These are phyloP conservation scores for Cenchrus purpureus DNA, from an alignment of 176 grass and related monocot genomes.

Conservation along the genomic window DNA sequence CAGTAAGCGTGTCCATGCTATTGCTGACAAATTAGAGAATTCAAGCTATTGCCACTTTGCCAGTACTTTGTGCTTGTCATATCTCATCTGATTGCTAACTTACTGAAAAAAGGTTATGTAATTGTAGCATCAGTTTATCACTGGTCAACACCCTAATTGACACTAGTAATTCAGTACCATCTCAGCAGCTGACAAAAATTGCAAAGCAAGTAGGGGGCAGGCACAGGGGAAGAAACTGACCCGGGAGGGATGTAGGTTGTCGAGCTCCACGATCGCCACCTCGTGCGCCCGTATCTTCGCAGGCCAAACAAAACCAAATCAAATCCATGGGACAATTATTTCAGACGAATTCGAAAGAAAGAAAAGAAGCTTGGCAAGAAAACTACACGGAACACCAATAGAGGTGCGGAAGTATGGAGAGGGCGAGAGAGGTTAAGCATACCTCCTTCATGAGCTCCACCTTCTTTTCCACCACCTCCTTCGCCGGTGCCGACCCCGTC, in stretches of 20 bases:
- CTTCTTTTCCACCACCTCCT: constrained; percentile 42
- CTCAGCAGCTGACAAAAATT: neutral
- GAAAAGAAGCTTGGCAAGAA: neutral
- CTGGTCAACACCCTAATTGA: neutral
- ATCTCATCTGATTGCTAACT: neutral
- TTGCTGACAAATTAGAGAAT: neutral
- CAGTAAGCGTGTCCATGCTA: neutral
- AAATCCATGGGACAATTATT: too few species aligned
- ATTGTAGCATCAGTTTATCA: neutral
- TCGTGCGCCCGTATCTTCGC: constrained; percentile 54
- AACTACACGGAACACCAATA: neutral
- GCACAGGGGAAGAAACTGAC: constrained; percentile 28
- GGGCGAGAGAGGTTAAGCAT: neutral
- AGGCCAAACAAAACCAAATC: neutral
- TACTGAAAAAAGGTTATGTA: neutral
- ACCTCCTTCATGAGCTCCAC: constrained; percentile 53
- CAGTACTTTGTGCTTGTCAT: neutral
- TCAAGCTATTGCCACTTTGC: neutral
- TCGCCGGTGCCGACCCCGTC: neutral
- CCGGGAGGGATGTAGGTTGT: constrained; percentile 54
- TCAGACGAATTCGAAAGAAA: constrained; percentile 15
- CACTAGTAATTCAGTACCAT: neutral
- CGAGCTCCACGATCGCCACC: constrained; percentile 64
- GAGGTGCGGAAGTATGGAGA: neutral
- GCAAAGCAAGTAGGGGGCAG: neutral